Evolutionary conservation across 805 yeast genomes (phyloP), one percentile per base, ranked within the genome.

Genomic region (Candida vaughaniae): DNA sequence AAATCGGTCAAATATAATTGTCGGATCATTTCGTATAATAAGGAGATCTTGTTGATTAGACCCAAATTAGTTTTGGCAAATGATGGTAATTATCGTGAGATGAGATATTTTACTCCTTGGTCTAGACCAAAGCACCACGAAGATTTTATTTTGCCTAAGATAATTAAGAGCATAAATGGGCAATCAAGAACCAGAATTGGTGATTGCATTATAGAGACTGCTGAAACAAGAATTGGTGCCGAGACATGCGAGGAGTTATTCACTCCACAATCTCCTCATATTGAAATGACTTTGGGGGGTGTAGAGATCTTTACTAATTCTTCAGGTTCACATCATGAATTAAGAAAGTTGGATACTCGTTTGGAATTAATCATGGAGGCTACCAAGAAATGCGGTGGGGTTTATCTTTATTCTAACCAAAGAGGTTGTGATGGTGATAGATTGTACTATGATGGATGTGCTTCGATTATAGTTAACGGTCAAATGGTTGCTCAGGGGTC

Each of bases 371-470:
- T 93, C 49, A 77, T 80, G 11, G 96, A 87, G 55, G 98, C 99
- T 1, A 90, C 98, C 2, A 77, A 87, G 36, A 89, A 93, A 62
- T 90, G 97, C 56, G 99, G 99, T 36, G 99, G 99, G 23, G 78
- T 93, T 18, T 93, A 93, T 52, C 66, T 93, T 33, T 93, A 93
- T 52, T 77, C 98, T 12, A 93, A 93, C 62, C 99, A 95, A 64
- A 81, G 85, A 47, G 99, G 99, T 2, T 93, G 99, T 60, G 99
- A 93, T 58, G 99, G 99, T 49, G 99, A 95, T 56, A 73, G 99
- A 41, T 65, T 93, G 29, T 93, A 93, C 62, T 93, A 93, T 56
- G 99, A 93, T 59, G 99, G 99, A 0, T 87, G 96, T 67, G 96
- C 99, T 0, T 68, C 88, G 52, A 93, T 95, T 56, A 88, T 89